Evolutionary conservation across 1,284 basidiomycete species (phyloP), one percentile per base, ranked within the genome.

Genomic region (Ustilago tritici): DNA sequence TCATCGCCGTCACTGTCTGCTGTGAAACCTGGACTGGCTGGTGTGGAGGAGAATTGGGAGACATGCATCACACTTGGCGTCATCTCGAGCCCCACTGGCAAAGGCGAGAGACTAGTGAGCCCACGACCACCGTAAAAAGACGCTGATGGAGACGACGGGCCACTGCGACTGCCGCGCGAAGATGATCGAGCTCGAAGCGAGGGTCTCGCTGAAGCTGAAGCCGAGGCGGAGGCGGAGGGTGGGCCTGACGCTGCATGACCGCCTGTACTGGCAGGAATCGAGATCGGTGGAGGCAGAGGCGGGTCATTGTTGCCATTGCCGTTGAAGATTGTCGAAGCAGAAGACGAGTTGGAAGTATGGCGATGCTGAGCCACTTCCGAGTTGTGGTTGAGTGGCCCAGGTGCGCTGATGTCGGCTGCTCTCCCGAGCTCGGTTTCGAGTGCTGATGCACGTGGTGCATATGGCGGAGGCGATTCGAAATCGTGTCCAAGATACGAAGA

Each of bases 121-220:
- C 74, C 74, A 19, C 74, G 61, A 19, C 74, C 55, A 11, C 74
- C 75, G 35, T 73, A 77, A 50, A 77, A 77, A 1, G 75, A 77
- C 23, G 75, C 75, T 10, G 75, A 73, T 5, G 75, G 75, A 10
- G 70, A 73, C 0, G 75, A 70, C 3, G 75, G 75, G 0, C 75
- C 75, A 32, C 74, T 76, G 14, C 74, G 69, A 50, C 74, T 76
- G n/a, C 69, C 69, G n/a, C 74, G 65, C 7, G 69, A 69, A 14
- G 57, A 59, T 3, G 74, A 71, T 41, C 69, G 59, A 28, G 71
- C 61, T 41, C 66, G 62, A 15, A 69, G 52, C 12, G 62, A 14
- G 11, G 71, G 71, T 43, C 65, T 31, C 4, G 59, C 49, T 50
- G 49, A 32, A 8, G 59, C 41, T 50, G 49, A 50, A n/a, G 49